Conservation (phyloP, 1,284 basidiomycete genomes). For the Wallemia mellicola region DNA sequence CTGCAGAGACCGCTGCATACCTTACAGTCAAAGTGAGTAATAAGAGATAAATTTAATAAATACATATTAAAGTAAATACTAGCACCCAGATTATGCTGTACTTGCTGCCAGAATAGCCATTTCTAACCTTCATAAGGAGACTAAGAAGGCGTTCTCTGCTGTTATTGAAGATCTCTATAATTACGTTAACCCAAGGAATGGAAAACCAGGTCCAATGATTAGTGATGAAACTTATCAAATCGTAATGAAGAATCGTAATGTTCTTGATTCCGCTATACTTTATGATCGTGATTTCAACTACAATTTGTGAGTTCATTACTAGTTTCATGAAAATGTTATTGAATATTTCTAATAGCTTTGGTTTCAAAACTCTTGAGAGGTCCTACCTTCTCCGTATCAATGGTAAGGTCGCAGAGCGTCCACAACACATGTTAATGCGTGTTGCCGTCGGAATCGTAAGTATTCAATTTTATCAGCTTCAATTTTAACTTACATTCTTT, state of each 20-base stretch:
- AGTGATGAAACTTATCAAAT: slow-evolving; percentile 59
- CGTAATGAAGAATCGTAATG: slow-evolving; percentile 51
- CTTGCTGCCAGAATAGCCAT: slow-evolving; percentile 96
- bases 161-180: slow-evolving; percentile 72
- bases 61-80: slow-evolving; percentile 11
- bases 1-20: slow-evolving; percentile 88
- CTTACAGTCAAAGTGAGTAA: slow-evolving; percentile 35
- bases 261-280: slow-evolving; percentile 78
- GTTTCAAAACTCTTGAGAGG: slow-evolving; percentile 96
- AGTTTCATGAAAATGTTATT: not conserved
- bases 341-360: slow-evolving; percentile 45
- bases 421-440: slow-evolving; percentile 99
- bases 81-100: slow-evolving; percentile 90
- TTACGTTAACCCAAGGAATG: slow-evolving; percentile 95
- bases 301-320: slow-evolving; percentile 33
- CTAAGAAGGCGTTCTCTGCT: slow-evolving; percentile 81
- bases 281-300: slow-evolving; percentile 96
- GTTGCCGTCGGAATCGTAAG: slow-evolving; percentile 69
- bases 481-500: not conserved
- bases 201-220: slow-evolving; percentile 63
- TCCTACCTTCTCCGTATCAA: slow-evolving; percentile 87
- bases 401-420: slow-evolving; percentile 81
- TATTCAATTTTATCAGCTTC: too few relatives aligned
- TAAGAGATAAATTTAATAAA: slow-evolving; percentile 4
- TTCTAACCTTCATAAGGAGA: slow-evolving; percentile 97